Percentiles rank a stretch among this genome's conserved stretches.
phyloP scores from a whole-genome alignment of 805 yeast genomes.

The Komagataella pastoris region DNA sequence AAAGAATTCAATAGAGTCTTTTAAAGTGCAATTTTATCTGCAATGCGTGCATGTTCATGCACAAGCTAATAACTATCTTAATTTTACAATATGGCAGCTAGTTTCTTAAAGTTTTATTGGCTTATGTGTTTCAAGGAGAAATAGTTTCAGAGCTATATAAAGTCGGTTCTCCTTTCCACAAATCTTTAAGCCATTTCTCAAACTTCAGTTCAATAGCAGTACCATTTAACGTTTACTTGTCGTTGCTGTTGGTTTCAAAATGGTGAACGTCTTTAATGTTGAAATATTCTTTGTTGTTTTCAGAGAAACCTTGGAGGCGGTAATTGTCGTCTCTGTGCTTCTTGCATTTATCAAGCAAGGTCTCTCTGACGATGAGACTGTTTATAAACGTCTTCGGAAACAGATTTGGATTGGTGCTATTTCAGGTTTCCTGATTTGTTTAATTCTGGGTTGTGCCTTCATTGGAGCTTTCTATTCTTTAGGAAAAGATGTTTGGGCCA shows the following conservation, averaged over 20 bases:
- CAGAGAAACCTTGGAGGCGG: slow-evolving; percentile 91
- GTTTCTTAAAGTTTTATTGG: background rate
- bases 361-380: slow-evolving; percentile 26
- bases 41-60: background rate
- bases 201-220: background rate
- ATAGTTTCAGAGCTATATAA: background rate
- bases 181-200: background rate
- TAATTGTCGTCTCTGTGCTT: slow-evolving; percentile 80
- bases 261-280: slow-evolving; percentile 39
- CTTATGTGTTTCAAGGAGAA: background rate
- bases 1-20: too few species aligned
- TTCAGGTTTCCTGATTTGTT: slow-evolving; percentile 64
- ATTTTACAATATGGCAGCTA: background rate
- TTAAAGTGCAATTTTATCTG: background rate
- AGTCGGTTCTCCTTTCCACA: too few species aligned
- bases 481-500: slow-evolving; percentile 73
- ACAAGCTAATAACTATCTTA: background rate
- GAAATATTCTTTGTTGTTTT: slow-evolving; percentile 81
- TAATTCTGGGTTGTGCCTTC: slow-evolving; percentile 81
- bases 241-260: background rate
- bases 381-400: slow-evolving; percentile 48
- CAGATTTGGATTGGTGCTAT: slow-evolving; percentile 85
- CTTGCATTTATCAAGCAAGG: slow-evolving; percentile 88
- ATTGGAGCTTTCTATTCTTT: slow-evolving; percentile 85
- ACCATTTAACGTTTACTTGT: background rate